Conservation (phyloP, 352 stramenopile species). For the Elongisporangium anandrum region DNA sequence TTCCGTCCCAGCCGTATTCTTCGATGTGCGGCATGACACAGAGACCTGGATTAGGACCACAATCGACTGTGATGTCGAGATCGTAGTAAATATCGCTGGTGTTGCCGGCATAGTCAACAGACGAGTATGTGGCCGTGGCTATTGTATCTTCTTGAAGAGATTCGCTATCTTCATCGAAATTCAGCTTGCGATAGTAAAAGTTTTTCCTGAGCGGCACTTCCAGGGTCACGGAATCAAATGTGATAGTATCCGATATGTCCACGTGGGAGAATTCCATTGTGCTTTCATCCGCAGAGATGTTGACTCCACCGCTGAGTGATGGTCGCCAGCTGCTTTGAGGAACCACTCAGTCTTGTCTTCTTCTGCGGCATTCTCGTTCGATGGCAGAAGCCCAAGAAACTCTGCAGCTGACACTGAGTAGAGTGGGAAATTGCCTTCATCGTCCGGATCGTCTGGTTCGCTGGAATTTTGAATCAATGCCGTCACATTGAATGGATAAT, state of each 20-base stretch:
- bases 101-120: too few species aligned
- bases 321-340: background rate
- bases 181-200: slow-evolving; percentile 8
- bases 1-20: slow-evolving; percentile 6
- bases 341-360: background rate
- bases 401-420: too few species aligned
- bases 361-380: background rate
- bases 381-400: background rate
- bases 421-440: background rate
- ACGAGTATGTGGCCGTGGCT: background rate
- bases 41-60: slow-evolving; percentile 23
- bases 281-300: background rate
- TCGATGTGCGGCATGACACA: slow-evolving; percentile 5
- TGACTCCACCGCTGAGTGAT: background rate
- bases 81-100: slow-evolving; percentile 7
- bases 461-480: background rate
- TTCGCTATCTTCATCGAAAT: too few species aligned
- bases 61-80: slow-evolving; percentile 8
- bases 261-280: background rate
- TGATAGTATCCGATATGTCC: slow-evolving; percentile 8
- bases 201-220: slow-evolving; percentile 26
- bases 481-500: background rate
- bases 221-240: slow-evolving; percentile 37
- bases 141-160: slow-evolving; percentile 2
- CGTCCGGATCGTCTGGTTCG: background rate